Percentiles rank a stretch among this genome's conserved stretches.
Evolutionary conservation across 306 rosid genomes (phyloP).

Genomic region (Cucumis melo): DNA sequence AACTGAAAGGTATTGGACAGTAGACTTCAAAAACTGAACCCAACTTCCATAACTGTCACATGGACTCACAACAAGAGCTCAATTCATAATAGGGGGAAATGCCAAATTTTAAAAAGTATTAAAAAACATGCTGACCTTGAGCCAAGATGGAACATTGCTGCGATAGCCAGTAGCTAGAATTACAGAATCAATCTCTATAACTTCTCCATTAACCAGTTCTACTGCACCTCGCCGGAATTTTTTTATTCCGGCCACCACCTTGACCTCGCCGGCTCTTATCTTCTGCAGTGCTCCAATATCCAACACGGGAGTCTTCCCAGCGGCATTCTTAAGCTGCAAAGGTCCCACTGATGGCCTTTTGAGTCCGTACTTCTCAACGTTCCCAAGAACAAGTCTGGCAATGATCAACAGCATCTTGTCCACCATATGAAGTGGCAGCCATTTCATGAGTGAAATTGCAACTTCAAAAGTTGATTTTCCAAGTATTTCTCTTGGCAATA

Average conservation of each 20-base stretch:
- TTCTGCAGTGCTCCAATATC: conserved; percentile 74
- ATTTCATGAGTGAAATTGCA: conserved; percentile 50
- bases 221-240: conserved; percentile 49
- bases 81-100: not conserved
- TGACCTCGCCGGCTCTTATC: conserved; percentile 57
- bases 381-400: conserved; percentile 46
- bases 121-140: conserved; percentile 42
- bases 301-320: conserved; percentile 81
- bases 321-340: conserved; percentile 55
- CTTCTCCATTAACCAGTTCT: conserved; percentile 52
- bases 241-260: conserved; percentile 74
- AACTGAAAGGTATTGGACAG: not conserved
- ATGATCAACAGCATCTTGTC: conserved; percentile 59
- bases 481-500: conserved; percentile 57
- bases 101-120: not conserved
- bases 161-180: conserved; percentile 89
- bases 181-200: conserved; percentile 58
- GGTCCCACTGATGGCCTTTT: conserved; percentile 67
- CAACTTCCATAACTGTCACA: conserved; percentile 34
- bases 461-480: conserved; percentile 74
- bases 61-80: conserved; percentile 19
- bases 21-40: not conserved
- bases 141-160: conserved; percentile 97
- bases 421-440: conserved; percentile 56
- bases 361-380: conserved; percentile 50